Base-by-base conservation (phyloP, 2,329 filamentous ascomycete species). In the Endocalyx cinctus region DNA sequence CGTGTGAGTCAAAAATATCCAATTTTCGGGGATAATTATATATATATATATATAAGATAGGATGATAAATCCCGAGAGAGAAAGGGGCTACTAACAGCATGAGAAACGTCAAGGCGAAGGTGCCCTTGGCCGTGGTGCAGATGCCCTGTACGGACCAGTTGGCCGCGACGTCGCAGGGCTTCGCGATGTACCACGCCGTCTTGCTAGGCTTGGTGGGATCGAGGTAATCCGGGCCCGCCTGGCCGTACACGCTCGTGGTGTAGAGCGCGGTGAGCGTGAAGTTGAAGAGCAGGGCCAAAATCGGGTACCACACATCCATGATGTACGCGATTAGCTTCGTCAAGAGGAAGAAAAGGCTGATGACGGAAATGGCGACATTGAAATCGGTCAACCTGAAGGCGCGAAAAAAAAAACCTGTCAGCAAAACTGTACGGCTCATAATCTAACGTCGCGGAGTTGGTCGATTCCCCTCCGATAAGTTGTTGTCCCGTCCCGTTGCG, bases 281-380 rank as follows among this genome's bases (percentile, higher is more conserved):
- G 56, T 83, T 79, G 47, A 79, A 59, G 34, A 79, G 40, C 16
- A 77, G 56, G 38, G 75, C 77, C 35, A 88, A 38, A 39, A 85
- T 54, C 5, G 85, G 85, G 45, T 70, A 77, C 69, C 79, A 87
- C 50, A 81, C 63, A 55, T 82, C 77, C 70, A 88, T 77, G 50
- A 86, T 77, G 61, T 75, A 80, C 50, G 75, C 69, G 41, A 83
- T 75, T 43, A 75, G 69, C 66, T 87, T 88, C 57, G 72, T 67
- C 27, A 89, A 71, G 41, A 87, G 72, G 55, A 87, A 70, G 66
- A 90, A 90, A 57, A 85, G 81, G 37, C 78, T 80, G 34, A 87
- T 67, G 45, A 90, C 74, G 23, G 83, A 82, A 46, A 88, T 82
- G 52, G 82, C 81, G 46, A 88, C 77, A 52, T 89, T 87, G 63